Evolutionary conservation across 1,284 basidiomycete species (phyloP).

Genomic region (Lignosus rhinocerotis): DNA sequence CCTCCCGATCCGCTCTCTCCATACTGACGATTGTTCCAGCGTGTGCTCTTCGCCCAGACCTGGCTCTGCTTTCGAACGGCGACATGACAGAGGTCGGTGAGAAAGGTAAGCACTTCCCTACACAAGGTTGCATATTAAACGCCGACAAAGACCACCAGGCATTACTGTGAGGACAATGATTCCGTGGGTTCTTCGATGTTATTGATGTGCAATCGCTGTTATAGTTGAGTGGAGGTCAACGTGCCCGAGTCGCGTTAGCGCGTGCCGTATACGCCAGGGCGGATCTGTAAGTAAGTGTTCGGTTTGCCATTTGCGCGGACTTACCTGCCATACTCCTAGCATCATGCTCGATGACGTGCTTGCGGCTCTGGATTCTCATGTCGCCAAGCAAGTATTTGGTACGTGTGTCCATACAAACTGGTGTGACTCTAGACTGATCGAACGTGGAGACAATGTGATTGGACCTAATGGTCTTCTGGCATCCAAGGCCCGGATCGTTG

Average conservation of each 20-base stretch:
- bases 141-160: conserved; percentile 24
- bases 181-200: background rate
- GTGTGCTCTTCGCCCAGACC: conserved; percentile 83
- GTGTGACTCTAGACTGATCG: background rate
- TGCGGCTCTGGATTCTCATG: conserved; percentile 52
- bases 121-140: background rate
- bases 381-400: conserved; percentile 53
- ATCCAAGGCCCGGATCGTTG: conserved; percentile 84
- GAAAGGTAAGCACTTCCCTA: conserved; percentile 46
- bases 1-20: background rate
- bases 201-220: background rate
- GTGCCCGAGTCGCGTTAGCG: conserved; percentile 55
- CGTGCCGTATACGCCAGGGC: conserved; percentile 45
- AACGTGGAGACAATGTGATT: conserved; percentile 76
- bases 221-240: conserved; percentile 67
- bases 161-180: conserved; percentile 36
- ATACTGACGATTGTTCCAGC: conserved; percentile 42
- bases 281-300: conserved; percentile 37
- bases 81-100: conserved; percentile 80
- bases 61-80: conserved; percentile 72
- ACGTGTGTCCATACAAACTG: conserved; percentile 3
- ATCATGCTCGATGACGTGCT: conserved; percentile 56
- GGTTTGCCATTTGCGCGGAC: conserved; percentile 19
- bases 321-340: conserved; percentile 20
- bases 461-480: conserved; percentile 87